These are phyloP conservation scores for Phytophthora foliorum DNA, from an alignment of 352 stramenopile species.

Conservation along the genomic window DNA sequence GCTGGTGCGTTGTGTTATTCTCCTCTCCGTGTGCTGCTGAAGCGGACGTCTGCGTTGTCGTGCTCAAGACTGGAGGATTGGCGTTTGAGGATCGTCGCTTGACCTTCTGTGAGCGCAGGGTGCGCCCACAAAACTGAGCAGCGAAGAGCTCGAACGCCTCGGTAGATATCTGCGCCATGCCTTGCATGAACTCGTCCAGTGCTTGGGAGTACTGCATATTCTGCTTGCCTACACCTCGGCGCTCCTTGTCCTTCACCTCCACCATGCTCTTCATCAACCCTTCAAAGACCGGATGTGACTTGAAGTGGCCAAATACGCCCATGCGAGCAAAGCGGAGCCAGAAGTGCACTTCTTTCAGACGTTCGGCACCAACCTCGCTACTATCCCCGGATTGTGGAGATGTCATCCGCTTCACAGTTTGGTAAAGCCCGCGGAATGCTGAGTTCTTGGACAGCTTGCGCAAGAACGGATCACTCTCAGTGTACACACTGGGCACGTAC, in stretches of 20 bases:
- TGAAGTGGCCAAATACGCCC: slow-evolving; percentile 79
- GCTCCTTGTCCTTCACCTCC: slow-evolving; percentile 85
- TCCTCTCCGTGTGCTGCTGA: slow-evolving; percentile 7
- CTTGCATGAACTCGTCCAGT: slow-evolving; percentile 81
- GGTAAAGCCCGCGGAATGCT: slow-evolving; percentile 72
- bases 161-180: slow-evolving; percentile 67
- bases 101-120: slow-evolving; percentile 77
- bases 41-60: slow-evolving; percentile 13
- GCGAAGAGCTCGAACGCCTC: slow-evolving; percentile 86
- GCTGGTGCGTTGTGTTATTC: slow-evolving; percentile 11
- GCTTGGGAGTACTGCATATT: slow-evolving; percentile 86
- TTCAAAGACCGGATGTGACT: slow-evolving; percentile 79
- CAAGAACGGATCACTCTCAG: slow-evolving; percentile 80
- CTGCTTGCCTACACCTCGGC: slow-evolving; percentile 83
- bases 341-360: slow-evolving; percentile 61
- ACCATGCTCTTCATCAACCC: slow-evolving; percentile 84
- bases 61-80: slow-evolving; percentile 4
- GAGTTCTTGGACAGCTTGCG: slow-evolving; percentile 84
- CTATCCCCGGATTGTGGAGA: slow-evolving; percentile 8
- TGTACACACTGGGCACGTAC: slow-evolving; percentile 80
- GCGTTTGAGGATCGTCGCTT: slow-evolving; percentile 53
- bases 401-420: slow-evolving; percentile 57
- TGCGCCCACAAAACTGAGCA: slow-evolving; percentile 77
- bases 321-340: slow-evolving; percentile 81
- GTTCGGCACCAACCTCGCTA: slow-evolving; percentile 20